Evolutionary conservation across 768 basidiomycete species (phyloP), one percentile per base, ranked within the genome.

Genomic region (Pleurotus tuber-regium): DNA sequence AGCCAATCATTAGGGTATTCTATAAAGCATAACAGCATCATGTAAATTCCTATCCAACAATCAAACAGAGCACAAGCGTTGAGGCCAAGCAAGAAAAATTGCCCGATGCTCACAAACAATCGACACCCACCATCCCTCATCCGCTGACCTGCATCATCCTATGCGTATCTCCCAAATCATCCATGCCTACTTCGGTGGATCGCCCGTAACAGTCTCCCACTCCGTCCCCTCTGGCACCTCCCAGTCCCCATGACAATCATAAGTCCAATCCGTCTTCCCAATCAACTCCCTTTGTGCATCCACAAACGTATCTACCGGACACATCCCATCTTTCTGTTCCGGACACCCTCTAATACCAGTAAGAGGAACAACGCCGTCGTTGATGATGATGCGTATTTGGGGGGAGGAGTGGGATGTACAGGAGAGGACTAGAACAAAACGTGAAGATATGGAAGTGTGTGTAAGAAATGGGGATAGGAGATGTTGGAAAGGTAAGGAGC

Each of bases 341-440:
- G 80, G 82, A 59, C 92, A 96, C 4, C 87, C 89, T 11, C 73
- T 74, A 56, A 95, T 79, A 8, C 86, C 83, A 0, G 84, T 88
- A 18, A 95, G 76, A 4, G 93, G 92, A 0, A 83, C 83, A 1
- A 89, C 86, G 0, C 84, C 93, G 60, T 97, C 93, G 68, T 96
- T 95, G 64, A 95, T 78, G 55, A 95, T 83, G 59, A 93, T 73
- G 3, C 92, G 83, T 55, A 95, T 88, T 56, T 92, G 83, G 10
- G 70, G 76, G 25, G 68, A 68, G 18, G 75, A 70, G 21, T 66
- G 41, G n/a, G 73, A 72, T 14, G 71, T 64, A 57, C 87, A 91
- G 51, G 77, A 74, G 0, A 91, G 72, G 7, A 90, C 84, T 92
- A 31, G 35, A 50, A 23, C 3, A 41, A 16, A 42, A 30, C 61